Evolutionary conservation across 305 asterid genomes (phyloP).

Genomic region (Solanum hybrid): DNA sequence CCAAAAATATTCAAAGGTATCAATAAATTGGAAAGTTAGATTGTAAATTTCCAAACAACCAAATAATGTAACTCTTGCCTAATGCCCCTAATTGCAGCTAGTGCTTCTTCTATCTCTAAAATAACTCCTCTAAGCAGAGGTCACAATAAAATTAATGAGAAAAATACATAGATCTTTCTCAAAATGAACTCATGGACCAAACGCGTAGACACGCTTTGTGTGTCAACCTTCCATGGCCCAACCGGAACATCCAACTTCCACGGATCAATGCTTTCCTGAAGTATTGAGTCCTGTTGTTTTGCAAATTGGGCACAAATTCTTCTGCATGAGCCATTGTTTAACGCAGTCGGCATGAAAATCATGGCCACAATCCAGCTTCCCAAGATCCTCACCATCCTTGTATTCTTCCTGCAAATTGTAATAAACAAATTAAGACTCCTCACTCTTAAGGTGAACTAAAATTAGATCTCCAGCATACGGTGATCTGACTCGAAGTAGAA

Average conservation of each 20-base stretch:
- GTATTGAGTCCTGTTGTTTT: slow-evolving; percentile 61
- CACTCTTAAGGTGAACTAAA: background rate
- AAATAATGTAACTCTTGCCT: background rate
- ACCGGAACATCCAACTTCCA: background rate
- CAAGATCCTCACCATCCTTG: slow-evolving; percentile 48
- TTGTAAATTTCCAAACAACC: background rate
- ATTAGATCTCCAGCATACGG: background rate
- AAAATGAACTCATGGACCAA: background rate
- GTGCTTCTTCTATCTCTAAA: background rate
- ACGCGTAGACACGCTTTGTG: background rate
- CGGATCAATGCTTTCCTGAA: slow-evolving; percentile 12
- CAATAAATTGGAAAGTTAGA: background rate
- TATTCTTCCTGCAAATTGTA: slow-evolving; percentile 65
- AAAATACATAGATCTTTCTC: background rate
- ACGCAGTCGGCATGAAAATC: slow-evolving; percentile 67
- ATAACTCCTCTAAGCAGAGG: background rate
- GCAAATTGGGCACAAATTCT: slow-evolving; percentile 81
- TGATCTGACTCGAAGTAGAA: background rate
- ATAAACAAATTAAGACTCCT: background rate
- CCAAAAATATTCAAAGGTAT: background rate
- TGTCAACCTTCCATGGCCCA: background rate
- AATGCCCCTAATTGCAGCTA: background rate
- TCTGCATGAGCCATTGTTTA: slow-evolving; percentile 72
- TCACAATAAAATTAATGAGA: background rate
- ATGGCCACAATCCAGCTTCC: slow-evolving; percentile 74